Evolutionary conservation across 306 rosid species (phyloP).

Genomic region (Dalbergia cochinchinensis): DNA sequence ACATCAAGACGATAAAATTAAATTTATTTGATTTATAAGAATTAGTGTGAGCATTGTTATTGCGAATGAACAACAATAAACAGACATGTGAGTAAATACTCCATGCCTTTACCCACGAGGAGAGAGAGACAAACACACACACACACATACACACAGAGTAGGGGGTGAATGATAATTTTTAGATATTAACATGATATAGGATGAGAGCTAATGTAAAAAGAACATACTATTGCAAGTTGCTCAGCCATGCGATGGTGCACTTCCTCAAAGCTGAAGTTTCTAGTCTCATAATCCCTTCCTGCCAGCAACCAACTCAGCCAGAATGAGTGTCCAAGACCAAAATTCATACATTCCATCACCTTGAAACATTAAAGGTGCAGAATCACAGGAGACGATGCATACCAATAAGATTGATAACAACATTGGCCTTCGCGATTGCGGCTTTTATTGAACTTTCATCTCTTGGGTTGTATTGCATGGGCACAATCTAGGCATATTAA

Average conservation of each 20-base stretch:
- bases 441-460: constrained; percentile 96
- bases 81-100: neutral
- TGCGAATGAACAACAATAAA: constrained; percentile 21
- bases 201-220: constrained; percentile 31
- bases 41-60: constrained; percentile 18
- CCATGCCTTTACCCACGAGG: neutral
- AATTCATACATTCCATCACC: constrained; percentile 33
- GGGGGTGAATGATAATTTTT: constrained; percentile 18
- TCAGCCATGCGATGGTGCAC: constrained; percentile 93
- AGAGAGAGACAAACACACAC: neutral
- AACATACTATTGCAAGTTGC: constrained; percentile 77
- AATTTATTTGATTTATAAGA: constrained; percentile 24
- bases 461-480: constrained; percentile 96
- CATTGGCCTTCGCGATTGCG: constrained; percentile 96
- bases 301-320: constrained; percentile 52
- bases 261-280: constrained; percentile 96
- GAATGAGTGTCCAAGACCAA: constrained; percentile 37
- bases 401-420: constrained; percentile 97
- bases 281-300: constrained; percentile 97
- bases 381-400: constrained; percentile 36
- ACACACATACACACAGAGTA: neutral
- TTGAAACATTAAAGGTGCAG: constrained; percentile 31
- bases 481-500: constrained; percentile 76
- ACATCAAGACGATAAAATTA: constrained; percentile 5
- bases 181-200: constrained; percentile 33